These are phyloP conservation scores for Aspergillus oerlinghausenensis DNA, from an alignment of 2,329 filamentous ascomycete genomes.

Conservation along the genomic window DNA sequence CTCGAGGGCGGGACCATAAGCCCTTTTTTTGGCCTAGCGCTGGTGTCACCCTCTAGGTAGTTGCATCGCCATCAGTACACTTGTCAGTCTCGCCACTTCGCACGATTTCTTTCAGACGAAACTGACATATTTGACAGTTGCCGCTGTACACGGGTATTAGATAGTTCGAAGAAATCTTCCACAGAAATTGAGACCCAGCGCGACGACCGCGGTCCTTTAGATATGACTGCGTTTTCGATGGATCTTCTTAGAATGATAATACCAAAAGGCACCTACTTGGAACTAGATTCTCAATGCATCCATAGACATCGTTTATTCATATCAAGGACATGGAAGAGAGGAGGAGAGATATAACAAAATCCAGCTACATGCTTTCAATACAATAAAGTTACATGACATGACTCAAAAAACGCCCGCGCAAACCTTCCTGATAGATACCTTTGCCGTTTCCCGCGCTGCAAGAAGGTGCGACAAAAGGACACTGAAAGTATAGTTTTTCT, in stretches of 20 bases:
- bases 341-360: constrained; percentile 25
- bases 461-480: constrained; percentile 25
- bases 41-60: neutral
- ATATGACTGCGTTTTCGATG: neutral
- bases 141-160: too few relatives aligned
- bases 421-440: constrained; percentile 21
- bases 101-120: neutral
- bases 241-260: neutral
- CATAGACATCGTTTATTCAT: constrained; percentile 16
- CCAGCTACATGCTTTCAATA: constrained; percentile 26
- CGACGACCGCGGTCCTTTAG: too few relatives aligned
- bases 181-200: too few relatives aligned
- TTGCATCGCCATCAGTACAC: neutral
- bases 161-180: too few relatives aligned
- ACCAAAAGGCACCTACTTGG: neutral
- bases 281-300: constrained; percentile 8
- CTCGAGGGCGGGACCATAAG: neutral
- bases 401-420: constrained; percentile 32
- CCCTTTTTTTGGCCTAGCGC: constrained; percentile 4
- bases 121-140: too few relatives aligned
- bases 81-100: neutral
- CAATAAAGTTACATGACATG: constrained; percentile 33
- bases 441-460: constrained; percentile 34
- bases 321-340: constrained; percentile 18
- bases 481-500: constrained; percentile 18